Conservation (phyloP, 2,329 filamentous ascomycete species). For the Didymella sp. region DNA sequence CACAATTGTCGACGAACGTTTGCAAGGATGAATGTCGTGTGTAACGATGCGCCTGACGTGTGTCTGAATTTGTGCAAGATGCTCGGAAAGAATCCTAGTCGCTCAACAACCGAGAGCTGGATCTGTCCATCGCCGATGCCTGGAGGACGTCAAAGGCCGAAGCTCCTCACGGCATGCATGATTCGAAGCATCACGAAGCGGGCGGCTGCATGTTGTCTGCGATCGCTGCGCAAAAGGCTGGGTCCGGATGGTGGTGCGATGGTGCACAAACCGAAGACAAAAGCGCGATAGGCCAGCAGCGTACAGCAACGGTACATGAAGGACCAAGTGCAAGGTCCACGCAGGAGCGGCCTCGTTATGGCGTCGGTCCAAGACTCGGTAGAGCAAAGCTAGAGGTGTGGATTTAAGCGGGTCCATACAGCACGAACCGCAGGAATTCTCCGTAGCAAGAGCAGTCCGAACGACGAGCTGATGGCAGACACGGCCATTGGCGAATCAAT, state of each 20-base stretch:
- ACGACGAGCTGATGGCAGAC: constrained; percentile 12
- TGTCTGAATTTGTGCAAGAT: constrained; percentile 14
- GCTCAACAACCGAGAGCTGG: constrained; percentile 15
- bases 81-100: constrained; percentile 13
- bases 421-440: constrained; percentile 17
- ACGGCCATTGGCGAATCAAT: constrained; percentile 14
- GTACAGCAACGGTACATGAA: constrained; percentile 36
- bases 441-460: constrained; percentile 15
- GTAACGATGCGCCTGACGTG: constrained; percentile 12
- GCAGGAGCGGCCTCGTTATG: constrained; percentile 37
- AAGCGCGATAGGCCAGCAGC: constrained; percentile 36
- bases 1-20: constrained; percentile 17
- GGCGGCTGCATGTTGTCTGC: constrained; percentile 26
- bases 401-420: constrained; percentile 18
- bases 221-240: constrained; percentile 29
- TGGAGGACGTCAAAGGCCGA: constrained; percentile 10
- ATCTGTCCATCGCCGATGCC: constrained; percentile 10
- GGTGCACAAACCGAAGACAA: constrained; percentile 30
- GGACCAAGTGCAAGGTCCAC: constrained; percentile 30
- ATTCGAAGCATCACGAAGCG: constrained; percentile 15
- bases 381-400: constrained; percentile 19
- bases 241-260: constrained; percentile 15
- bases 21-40: constrained; percentile 22
- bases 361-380: constrained; percentile 42
- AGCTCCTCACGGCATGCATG: constrained; percentile 11